A percentile compares a stretch with the other conserved stretches of the same genome.
Conservation (phyloP, 345 rosid genomes). For the Garcia nutans region DNA sequence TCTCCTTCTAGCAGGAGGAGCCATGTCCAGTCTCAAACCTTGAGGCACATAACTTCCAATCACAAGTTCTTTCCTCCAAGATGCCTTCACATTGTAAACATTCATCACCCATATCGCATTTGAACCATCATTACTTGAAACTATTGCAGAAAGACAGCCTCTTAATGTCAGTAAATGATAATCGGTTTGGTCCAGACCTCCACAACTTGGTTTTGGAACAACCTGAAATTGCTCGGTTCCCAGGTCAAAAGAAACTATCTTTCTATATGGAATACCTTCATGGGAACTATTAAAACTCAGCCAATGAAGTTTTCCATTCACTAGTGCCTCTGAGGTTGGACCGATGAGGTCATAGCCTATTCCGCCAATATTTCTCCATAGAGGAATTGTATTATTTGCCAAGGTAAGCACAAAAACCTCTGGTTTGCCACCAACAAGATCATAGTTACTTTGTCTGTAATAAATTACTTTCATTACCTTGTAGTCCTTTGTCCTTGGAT, state of each 20-base stretch:
- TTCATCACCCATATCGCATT: conserved; percentile 28
- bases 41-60: conserved; percentile 16
- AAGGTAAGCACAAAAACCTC: conserved; percentile 21
- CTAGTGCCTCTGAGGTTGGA: conserved; percentile 23
- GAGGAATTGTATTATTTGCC: neutral
- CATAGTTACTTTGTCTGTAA: conserved; percentile 5
- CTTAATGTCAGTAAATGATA: conserved; percentile 12
- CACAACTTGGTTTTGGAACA: conserved; percentile 7
- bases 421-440: conserved; percentile 13
- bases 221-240: conserved; percentile 14
- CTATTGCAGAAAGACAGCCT: conserved; percentile 13
- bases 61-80: conserved; percentile 20
- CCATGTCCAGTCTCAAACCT: neutral
- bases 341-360: conserved; percentile 4
- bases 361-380: conserved; percentile 19
- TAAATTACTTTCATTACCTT: conserved; percentile 20
- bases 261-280: conserved; percentile 9
- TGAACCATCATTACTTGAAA: neutral
- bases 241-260: conserved; percentile 18
- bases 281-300: neutral
- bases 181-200: neutral
- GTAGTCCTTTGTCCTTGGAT: conserved; percentile 13
- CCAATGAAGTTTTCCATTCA: conserved; percentile 26
- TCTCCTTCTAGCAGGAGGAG: conserved; percentile 13
- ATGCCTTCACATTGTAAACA: conserved; percentile 14